Percentiles rank a stretch among this genome's conserved stretches.
Conservation (phyloP, 768 basidiomycete genomes). For the Zangia roseola region DNA sequence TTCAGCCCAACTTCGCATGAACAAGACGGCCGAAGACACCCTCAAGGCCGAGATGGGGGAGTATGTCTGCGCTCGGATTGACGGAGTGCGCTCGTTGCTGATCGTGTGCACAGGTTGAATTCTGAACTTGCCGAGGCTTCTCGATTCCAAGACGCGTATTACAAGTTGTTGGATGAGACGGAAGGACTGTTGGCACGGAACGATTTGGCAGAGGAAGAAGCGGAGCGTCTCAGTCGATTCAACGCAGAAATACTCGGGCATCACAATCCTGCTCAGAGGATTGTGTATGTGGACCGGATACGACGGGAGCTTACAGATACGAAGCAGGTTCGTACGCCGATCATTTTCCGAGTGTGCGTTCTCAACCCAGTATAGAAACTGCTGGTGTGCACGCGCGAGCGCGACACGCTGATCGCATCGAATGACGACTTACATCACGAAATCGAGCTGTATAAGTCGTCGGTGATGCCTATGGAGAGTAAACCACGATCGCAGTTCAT, state of each 20-base stretch:
- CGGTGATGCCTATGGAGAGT: constrained; percentile 44
- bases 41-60: constrained; percentile 65
- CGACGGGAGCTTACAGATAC: constrained; percentile 75
- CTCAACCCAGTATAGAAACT: constrained; percentile 41
- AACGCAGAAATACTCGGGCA: constrained; percentile 87
- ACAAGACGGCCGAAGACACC: constrained; percentile 63
- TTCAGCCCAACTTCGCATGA: constrained; percentile 49
- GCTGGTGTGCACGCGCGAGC: constrained; percentile 44
- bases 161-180: constrained; percentile 60
- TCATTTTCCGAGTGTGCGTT: not conserved
- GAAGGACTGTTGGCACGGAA: constrained; percentile 65
- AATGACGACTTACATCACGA: constrained; percentile 53
- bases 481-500: constrained; percentile 54
- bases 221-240: constrained; percentile 68
- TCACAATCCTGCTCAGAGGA: constrained; percentile 79
- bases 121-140: constrained; percentile 59
- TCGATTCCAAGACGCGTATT: constrained; percentile 71
- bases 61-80: constrained; percentile 40
- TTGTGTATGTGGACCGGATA: constrained; percentile 84
- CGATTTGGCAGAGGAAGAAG: constrained; percentile 78
- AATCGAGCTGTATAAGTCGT: constrained; percentile 60
- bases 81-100: not conserved
- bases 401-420: constrained; percentile 41
- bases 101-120: constrained; percentile 34
- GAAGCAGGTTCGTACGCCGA: constrained; percentile 61